Evolutionary conservation across 495 filamentous ascomycete genomes (phyloP), one percentile per base, ranked within the genome.

Genomic region (Chlorociboria aeruginascens): DNA sequence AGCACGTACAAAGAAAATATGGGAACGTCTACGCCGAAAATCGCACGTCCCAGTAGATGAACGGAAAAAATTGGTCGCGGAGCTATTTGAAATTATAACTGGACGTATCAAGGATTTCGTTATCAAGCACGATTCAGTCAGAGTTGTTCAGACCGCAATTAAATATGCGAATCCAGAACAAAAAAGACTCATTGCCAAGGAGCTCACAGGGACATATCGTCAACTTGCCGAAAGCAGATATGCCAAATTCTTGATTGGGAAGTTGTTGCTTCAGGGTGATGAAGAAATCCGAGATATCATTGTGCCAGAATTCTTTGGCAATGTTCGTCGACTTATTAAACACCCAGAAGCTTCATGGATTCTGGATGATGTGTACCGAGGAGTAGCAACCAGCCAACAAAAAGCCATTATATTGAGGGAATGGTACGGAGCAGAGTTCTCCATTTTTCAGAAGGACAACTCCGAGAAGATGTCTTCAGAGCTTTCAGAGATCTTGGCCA

Each of bases 261-360:
- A 97, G 65, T 73, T 97, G 54, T 78, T 97, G 50, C 85, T 92
- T 13, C 85, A 94, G 60, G 86, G 88, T 36, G 86, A 95, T 52
- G 63, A 73, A 12, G 85, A 92, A 63, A 86, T 89, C 49, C 74
- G 86, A 46, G 85, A 94, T 58, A 56, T 90, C 53, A 86, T 97
- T 44, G 76, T 96, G 2, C 82, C 87, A 14, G 92, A 99, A 61
- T 96, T 99, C 66, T 95, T 89, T 60, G 90, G 92, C 13, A 78
- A 86, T 55, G 85, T 95, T 39, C 81, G 83, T 55, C 87, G 87
- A 52, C 70, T 99, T 47, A 95, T 97, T 56, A 90, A 89, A 55
- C 93, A 99, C 64, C 78, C 89, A 2, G 93, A 97, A 65, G 90
- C 85, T 17, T 86, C 87, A 13, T 97, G 92, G 85, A 95, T 97